phyloP scores from a whole-genome alignment of 257 asterid genomes.

The Penstemon davidsonii region DNA sequence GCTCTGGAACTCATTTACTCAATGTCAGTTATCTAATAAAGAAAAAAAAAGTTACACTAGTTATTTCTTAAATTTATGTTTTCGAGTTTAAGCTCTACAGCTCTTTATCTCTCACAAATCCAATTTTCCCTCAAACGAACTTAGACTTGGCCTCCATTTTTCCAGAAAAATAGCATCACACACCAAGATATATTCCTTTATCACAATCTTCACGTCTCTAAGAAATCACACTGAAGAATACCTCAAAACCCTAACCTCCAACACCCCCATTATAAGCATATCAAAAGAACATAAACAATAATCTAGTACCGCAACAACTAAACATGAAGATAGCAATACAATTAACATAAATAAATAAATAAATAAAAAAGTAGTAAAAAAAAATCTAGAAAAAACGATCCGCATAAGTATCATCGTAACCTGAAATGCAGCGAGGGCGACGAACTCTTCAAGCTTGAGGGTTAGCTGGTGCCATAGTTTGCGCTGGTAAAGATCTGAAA shows the following conservation, averaged over 20 bases:
- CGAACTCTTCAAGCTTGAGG: slow-evolving; percentile 92
- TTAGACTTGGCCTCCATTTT: neutral
- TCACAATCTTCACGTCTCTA: neutral
- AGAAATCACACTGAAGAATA: neutral
- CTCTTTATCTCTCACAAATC: neutral
- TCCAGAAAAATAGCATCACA: neutral
- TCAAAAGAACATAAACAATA: neutral
- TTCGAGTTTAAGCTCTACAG: no score
- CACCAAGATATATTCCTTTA: neutral
- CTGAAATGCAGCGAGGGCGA: slow-evolving; percentile 87
- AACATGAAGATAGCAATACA: neutral
- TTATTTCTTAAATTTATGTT: neutral
- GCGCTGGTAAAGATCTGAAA: slow-evolving; percentile 94
- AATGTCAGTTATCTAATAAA: neutral
- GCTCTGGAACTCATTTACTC: no score
- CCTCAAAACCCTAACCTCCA: neutral
- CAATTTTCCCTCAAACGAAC: neutral
- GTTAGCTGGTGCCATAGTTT: slow-evolving; percentile 99
- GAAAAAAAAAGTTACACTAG: neutral
- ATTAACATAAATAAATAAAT: neutral
- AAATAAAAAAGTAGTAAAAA: neutral
- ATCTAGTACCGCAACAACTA: neutral
- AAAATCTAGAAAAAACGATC: slow-evolving; percentile 13
- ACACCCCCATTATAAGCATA: neutral
- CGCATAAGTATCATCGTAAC: slow-evolving; percentile 30